These are phyloP conservation scores for Colletotrichum chrysophilum DNA, from an alignment of 2,329 filamentous ascomycete genomes.

Conservation along the genomic window DNA sequence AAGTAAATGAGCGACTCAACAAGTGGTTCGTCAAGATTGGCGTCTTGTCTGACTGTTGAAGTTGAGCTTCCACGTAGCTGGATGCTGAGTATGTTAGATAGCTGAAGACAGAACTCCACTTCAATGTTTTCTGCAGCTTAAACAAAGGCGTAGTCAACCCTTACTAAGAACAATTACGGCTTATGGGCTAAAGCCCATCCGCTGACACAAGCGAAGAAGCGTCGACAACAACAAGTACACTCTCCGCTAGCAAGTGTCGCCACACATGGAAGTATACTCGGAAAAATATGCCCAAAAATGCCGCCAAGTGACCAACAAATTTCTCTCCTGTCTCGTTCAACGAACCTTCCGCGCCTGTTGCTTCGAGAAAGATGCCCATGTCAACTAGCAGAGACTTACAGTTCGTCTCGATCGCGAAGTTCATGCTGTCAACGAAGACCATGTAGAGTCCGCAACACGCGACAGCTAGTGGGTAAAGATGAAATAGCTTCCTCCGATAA, in stretches of 20 bases:
- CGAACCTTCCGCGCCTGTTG: rapidly evolving
- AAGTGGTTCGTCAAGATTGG: not conserved
- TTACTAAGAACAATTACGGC: too few relatives aligned
- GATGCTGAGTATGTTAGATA: not conserved
- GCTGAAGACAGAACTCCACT: not conserved
- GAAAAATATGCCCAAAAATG: not conserved
- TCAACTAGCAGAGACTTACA: not conserved
- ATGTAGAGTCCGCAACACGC: not conserved
- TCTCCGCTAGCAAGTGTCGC: not conserved
- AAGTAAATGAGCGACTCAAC: not conserved
- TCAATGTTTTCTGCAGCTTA: not conserved
- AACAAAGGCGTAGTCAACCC: too few relatives aligned
- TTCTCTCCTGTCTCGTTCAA: not conserved
- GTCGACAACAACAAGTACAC: not conserved
- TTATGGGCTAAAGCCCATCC: not conserved
- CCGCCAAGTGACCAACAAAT: not conserved
- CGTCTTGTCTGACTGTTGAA: not conserved
- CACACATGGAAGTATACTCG: not conserved
- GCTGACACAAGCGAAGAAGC: not conserved
- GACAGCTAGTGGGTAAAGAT: not conserved
- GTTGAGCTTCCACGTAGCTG: not conserved
- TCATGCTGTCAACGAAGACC: not conserved
- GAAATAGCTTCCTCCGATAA: not conserved
- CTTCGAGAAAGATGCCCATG: not conserved
- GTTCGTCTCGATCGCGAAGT: not conserved